phyloP scores from a whole-genome alignment of 2,329 filamentous ascomycete genomes.

The Mycocentrospora acerina region DNA sequence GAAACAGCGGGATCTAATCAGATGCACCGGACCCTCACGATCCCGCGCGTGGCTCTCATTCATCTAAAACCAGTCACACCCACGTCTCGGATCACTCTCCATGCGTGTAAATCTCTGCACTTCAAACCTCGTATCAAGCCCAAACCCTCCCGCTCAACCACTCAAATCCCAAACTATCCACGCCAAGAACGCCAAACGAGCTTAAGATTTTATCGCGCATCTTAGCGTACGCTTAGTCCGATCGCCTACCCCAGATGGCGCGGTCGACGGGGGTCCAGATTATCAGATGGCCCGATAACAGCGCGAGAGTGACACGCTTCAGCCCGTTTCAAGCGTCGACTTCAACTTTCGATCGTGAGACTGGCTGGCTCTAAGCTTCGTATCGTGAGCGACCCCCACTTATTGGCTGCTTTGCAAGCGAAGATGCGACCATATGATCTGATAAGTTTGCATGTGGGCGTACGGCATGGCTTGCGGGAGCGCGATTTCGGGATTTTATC shows the following conservation, averaged over 20 bases:
- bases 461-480: constrained; percentile 6
- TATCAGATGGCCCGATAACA: constrained; percentile 34
- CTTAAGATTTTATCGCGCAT: constrained; percentile 18
- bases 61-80: too few relatives aligned
- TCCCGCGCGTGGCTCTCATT: too few relatives aligned
- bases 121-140: too few relatives aligned
- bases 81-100: too few relatives aligned
- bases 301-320: constrained; percentile 9
- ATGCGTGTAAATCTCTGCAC: too few relatives aligned
- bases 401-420: constrained; percentile 4
- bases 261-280: constrained; percentile 24
- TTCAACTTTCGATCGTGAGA: constrained; percentile 1
- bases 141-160: neutral
- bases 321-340: neutral
- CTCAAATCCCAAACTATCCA: constrained; percentile 3
- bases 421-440: constrained; percentile 19
- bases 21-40: constrained; percentile 1
- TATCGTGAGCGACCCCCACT: constrained; percentile 12
- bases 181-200: constrained; percentile 26
- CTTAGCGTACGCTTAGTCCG: constrained; percentile 17
- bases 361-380: neutral
- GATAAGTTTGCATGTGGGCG: constrained; percentile 15
- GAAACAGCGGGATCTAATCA: constrained; percentile 18
- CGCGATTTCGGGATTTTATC: constrained; percentile 17
- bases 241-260: constrained; percentile 17